Base-by-base conservation (phyloP, 2,329 filamentous ascomycete genomes). In the Mollisia scopiformis region DNA sequence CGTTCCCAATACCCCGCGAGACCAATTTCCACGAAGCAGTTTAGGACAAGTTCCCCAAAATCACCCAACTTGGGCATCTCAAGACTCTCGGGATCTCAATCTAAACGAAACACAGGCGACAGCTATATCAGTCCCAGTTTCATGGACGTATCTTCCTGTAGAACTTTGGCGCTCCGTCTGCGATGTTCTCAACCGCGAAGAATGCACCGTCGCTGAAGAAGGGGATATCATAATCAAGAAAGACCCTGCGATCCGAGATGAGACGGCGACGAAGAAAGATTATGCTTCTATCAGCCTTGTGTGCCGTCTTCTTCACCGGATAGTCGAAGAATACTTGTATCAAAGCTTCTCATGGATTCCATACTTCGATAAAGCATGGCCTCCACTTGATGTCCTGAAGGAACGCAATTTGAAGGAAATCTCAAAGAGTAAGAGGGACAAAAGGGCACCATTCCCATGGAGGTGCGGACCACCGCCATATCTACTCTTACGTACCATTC, bases 401-500 rank as follows among this genome's bases (percentile, higher is more conserved):
- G 43, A 13, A 23, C 43, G 10, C 1, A 11, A 47, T 28, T 6
- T 47, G 43, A 25, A 28, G n/a, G 10, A 27, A 16, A 13, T 47
- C 23, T 11, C 25, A 2, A 47, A 25, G 43, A 16, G 14, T n/a
- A 10, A 23, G 6, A 21, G 43, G 25, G 28, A 47, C 10, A 47
- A 47, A 11, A 13, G 43, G 21, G 5, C 21, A 7, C 11, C 25
- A 11, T 28, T 27, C 10, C 43, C 43, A 16, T 47, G 23, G 21
- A 47, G 16, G 23, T 25, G 8, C 16, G 27, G 51, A 13, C 58
- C 62, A 46, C 33, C 55, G n/a, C 62, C 62, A 2, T 63, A 56
- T 54, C 46, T 61, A 11, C 47, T 63, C 27, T 50, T 61, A 13
- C 51, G 46, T 7, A 55, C 62, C 11, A 19, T 63, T 25, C 51